Base-by-base conservation (phyloP, 2,329 filamentous ascomycete genomes). In the Biscogniauxia mediterranea region DNA sequence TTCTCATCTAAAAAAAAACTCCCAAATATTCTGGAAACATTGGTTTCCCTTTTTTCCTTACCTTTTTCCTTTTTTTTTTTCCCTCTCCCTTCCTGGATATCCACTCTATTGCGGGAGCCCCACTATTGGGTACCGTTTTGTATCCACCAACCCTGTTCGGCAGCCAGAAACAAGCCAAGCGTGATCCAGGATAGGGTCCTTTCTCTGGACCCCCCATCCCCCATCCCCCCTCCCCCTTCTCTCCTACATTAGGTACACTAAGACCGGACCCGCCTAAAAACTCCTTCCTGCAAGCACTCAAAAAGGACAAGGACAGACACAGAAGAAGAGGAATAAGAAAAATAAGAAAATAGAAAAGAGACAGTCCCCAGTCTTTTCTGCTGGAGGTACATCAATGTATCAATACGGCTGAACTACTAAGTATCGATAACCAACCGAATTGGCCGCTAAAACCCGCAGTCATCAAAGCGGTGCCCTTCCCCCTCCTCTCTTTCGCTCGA, bases 401-500 rank as follows among this genome's bases (percentile, higher is more conserved):
- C 61, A 58, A 65, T 63, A 65, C 15, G 2, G 13, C 17, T 46
- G 2, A n/a, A 46, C 38, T 46, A 46, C n/a, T n/a, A n/a, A n/a
- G 38, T 46, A 46, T 46, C 38, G 38, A 46, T n/a, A 46, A 46
- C 38, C 38, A 46, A 46, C 42, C 59, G 51, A 2, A 9, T n/a
- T 26, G 53, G 54, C 20, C 52, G 32, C 51, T 57, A 51, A 57
- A 51, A 11, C 25, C 49, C 56, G n/a, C 52, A 56, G 55, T 56
- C 56, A 55, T 23, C 52, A 28, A 28, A n/a, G 25, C 60, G 20
- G 19, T 25, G 42, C 26, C 50, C 32, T 21, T 57, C 32, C 55
- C 19, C 38, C 62, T 57, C 61, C 64, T 63, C 59, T 63, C 38
- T n/a, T n/a, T 64, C 67, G 61, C 67, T 65, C 56, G 64, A 68